Percentiles rank a stretch among this genome's conserved stretches.
Conservation (phyloP, 805 yeast genomes). For the Metschnikowia colocasiae region DNA sequence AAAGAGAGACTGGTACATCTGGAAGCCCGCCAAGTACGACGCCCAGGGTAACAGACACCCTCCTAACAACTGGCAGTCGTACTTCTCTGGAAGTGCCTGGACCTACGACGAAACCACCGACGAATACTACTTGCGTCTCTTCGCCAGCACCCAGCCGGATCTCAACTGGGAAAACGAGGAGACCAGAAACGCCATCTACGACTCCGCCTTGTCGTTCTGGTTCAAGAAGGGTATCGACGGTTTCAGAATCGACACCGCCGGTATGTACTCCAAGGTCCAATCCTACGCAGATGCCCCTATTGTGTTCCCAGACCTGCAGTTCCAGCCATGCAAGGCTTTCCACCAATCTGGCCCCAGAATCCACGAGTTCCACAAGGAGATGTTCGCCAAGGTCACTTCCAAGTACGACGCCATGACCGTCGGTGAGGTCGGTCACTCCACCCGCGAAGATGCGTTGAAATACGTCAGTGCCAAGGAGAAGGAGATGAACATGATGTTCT, state of each 20-base stretch:
- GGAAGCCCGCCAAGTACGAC: slow-evolving; percentile 50
- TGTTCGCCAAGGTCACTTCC: slow-evolving; percentile 40
- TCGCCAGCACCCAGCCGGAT: slow-evolving; percentile 56
- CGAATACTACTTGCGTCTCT: slow-evolving; percentile 53
- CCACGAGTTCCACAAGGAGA: slow-evolving; percentile 55
- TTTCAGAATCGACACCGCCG: slow-evolving; percentile 56
- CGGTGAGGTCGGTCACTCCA: slow-evolving; percentile 50
- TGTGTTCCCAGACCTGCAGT: slow-evolving; percentile 35
- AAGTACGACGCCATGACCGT: slow-evolving; percentile 54
- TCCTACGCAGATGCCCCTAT: slow-evolving; percentile 49
- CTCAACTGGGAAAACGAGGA: slow-evolving; percentile 57
- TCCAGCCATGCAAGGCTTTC: slow-evolving; percentile 35
- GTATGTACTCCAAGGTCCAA: slow-evolving; percentile 47
- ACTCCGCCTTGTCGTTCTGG: slow-evolving; percentile 51
- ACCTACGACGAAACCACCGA: slow-evolving; percentile 49
- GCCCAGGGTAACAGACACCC: slow-evolving; percentile 48
- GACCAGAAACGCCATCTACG: slow-evolving; percentile 38
- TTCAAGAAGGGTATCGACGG: slow-evolving; percentile 55
- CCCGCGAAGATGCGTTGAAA: slow-evolving; percentile 40
- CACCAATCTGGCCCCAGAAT: slow-evolving; percentile 50
- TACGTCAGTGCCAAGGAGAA: slow-evolving; percentile 39
- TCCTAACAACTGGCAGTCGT: slow-evolving; percentile 55
- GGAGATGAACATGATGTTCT: slow-evolving; percentile 42
- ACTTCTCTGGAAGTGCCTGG: slow-evolving; percentile 57
- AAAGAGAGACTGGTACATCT: slow-evolving; percentile 59